These are phyloP conservation scores for Aureobasidium sp. DNA, from an alignment of 2,329 filamentous ascomycete species.

Conservation along the genomic window DNA sequence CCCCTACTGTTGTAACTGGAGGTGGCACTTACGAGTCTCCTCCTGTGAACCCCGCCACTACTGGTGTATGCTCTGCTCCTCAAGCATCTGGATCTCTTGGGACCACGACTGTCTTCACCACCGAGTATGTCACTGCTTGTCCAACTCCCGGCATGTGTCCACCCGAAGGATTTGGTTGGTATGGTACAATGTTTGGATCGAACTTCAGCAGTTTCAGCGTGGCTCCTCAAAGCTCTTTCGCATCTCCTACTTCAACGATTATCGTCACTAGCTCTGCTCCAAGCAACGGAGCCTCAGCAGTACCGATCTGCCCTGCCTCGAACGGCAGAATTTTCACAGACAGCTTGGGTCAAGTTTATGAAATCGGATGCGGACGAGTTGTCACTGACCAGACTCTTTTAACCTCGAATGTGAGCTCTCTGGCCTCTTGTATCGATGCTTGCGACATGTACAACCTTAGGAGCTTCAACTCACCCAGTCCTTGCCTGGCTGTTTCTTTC, in stretches of 20 bases:
- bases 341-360: constrained; percentile 20
- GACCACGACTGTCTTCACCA: constrained; percentile 25
- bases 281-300: constrained; percentile 10
- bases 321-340: constrained; percentile 18
- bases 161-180: constrained; percentile 7
- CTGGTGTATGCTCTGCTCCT: constrained; percentile 10
- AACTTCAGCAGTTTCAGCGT: constrained; percentile 7
- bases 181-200: constrained; percentile 1
- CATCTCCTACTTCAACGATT: neutral
- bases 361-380: constrained; percentile 19
- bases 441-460: constrained; percentile 25
- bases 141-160: constrained; percentile 21
- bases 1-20: constrained; percentile 17
- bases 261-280: neutral
- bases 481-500: constrained; percentile 22
- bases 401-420: constrained; percentile 17
- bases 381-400: constrained; percentile 18
- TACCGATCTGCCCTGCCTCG: constrained; percentile 21
- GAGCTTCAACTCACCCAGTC: constrained; percentile 16
- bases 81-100: constrained; percentile 15
- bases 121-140: constrained; percentile 24
- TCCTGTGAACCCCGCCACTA: neutral
- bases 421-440: constrained; percentile 21
- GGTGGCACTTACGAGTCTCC: neutral
- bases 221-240: neutral